Evolutionary conservation across 2,329 filamentous ascomycete genomes (phyloP), one percentile per base, ranked within the genome.

Genomic region (Curvularia verruculosa): DNA sequence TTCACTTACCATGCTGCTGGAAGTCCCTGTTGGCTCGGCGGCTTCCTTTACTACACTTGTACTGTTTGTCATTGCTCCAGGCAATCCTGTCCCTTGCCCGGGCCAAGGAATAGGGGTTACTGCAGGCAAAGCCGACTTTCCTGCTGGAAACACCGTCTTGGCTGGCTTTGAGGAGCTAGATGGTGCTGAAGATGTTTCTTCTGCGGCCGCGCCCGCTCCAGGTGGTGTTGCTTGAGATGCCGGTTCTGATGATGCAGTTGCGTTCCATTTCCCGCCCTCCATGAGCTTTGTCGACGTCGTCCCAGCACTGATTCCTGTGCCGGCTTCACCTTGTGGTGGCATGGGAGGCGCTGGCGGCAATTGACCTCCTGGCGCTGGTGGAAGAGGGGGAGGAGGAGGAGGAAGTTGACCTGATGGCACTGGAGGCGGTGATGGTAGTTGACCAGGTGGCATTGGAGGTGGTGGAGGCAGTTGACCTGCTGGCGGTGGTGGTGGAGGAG

Each of bases 1-100:
- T 13, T 18, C 28, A 54, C 66, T 9, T 65, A 70, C 67, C 21
- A 49, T 60, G 36, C 53, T 57, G 37, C 58, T 64, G 4, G 45
- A 26, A 24, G 44, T 24, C 29, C 41, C 39, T n/a, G 58, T 54
- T 26, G 56, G 29, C 18, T 31, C 49, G 21, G 29, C 50, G 8
- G 50, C 37, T 34, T 28, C 24, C 18, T 29, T 48, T 21, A 29
- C 46, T 21, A 37, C 43, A 9, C 36, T 47, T 18, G 36, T 48
- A 12, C 36, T 37, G 29, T 23, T 56, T 15, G 39, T 39, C 15
- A 7, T 36, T 21, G 12, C 54, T 37, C 31, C 48, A 13, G 48
- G 26, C 53, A 46, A 48, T 37, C 39, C 47, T 8, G 39, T 34
- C 19, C 39, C 23, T 36, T 54, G 24, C 2, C 47, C 28, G 31